Conservation (phyloP, 495 filamentous ascomycete genomes). For the Aspergillus kassunensis region DNA sequence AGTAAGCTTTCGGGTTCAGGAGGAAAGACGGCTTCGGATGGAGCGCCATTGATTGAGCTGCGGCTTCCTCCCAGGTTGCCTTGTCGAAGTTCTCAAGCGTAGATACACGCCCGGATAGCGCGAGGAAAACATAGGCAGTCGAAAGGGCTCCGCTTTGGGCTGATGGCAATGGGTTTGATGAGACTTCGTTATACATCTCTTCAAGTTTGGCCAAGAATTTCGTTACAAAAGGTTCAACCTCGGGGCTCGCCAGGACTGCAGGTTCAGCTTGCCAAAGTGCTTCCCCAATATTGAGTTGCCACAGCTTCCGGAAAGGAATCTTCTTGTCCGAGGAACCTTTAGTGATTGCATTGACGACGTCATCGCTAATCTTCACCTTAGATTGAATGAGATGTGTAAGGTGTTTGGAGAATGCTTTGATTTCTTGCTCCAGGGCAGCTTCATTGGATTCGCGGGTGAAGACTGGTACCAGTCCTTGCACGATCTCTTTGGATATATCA, state of each 20-base stretch:
- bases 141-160: conserved; percentile 73
- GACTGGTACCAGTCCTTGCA: conserved; percentile 57
- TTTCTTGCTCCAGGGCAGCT: conserved; percentile 68
- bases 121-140: conserved; percentile 68
- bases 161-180: conserved; percentile 68
- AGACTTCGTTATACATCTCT: conserved; percentile 71
- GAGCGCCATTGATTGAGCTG: conserved; percentile 57
- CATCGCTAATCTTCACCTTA: conserved; percentile 53
- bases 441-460: conserved; percentile 85
- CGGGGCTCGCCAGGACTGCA: conserved; percentile 38
- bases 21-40: conserved; percentile 80
- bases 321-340: conserved; percentile 87
- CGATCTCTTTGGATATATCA: conserved; percentile 60
- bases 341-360: conserved; percentile 62
- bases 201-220: conserved; percentile 61
- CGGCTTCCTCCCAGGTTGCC: conserved; percentile 45
- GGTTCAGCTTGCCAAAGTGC: conserved; percentile 59
- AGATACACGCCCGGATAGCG: conserved; percentile 45
- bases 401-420: conserved; percentile 61
- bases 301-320: conserved; percentile 69
- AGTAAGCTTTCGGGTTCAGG: conserved; percentile 76
- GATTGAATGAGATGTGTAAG: conserved; percentile 55
- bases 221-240: conserved; percentile 36
- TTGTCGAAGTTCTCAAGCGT: conserved; percentile 29
- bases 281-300: conserved; percentile 72